Base-by-base conservation (phyloP, 306 rosid genomes). In the Dryas drummondii region DNA sequence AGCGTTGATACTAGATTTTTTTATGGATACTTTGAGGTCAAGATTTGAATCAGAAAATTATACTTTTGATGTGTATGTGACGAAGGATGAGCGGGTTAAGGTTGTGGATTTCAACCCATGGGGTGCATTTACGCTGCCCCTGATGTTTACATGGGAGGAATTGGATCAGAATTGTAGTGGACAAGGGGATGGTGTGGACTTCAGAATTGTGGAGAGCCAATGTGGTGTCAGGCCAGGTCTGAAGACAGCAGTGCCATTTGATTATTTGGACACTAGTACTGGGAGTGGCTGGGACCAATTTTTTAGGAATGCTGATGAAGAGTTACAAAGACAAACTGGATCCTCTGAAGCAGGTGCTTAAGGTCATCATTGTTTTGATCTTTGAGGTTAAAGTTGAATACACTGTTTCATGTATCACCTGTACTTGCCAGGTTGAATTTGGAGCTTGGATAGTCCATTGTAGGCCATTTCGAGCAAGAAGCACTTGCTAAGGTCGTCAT, bases 271-370 rank as follows among this genome's bases (percentile, higher is more conserved):
- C 79, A 86, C 88, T 6, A 80, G 88, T 56, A 9, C 81, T 0
- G 97, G 96, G 47, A 91, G 97, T 83, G 97, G 93, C 50, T 93
- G 92, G 98, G 98, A 93, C 70, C 88, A 84, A 68, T 88, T 91
- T 72, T 77, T 93, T 8, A 91, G 91, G 79, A 89, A 81, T 72
- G 96, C 91, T 19, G 85, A 81, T 77, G 80, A 84, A 57, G 97
- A 91, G 71, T 78, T 84, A 13, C 84, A 62, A 73, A 74, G 47
- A 15, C 91, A 91, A 69, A 78, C 56, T 49, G 82, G 79, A 68
- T 87, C 80, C 57, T 54, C 81, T 7, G 81, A 80, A 74, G 94
- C 90, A 48, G 89, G 91, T 70, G 93, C 78, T 73, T 87, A 86
- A 86, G 76, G 68, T 32, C 54, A 32, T 71, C 42, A 8, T 32